Base-by-base conservation (phyloP, 345 rosid species). In the Gossypium bickii region DNA sequence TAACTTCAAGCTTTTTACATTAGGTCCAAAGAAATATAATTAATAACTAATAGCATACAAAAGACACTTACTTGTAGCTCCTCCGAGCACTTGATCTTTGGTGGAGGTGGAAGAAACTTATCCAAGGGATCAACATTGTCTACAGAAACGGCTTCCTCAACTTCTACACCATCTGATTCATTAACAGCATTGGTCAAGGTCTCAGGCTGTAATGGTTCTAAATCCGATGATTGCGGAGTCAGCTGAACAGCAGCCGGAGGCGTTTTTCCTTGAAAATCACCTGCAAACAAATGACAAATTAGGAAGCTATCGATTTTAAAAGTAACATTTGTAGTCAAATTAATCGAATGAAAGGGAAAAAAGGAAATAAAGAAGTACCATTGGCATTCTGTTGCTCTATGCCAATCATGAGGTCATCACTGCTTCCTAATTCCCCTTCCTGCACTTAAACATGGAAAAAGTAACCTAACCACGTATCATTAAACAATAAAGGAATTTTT, bases 11-110 rank as follows among this genome's bases (percentile, higher is more conserved):
- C 0, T 17, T 20, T 16, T 62, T 9, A 34, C 7, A n/a, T n/a
- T 17, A 41, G 7, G 51, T n/a, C 25, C 25, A 38, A 71, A 12
- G 17, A 56, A 3, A n/a, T 18, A 41, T 22, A 12, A 71, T 38
- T 56, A 55, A 27, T 9, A 8, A 61, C 13, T n/a, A 13, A 4
- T 29, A 48, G 27, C 53, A 15, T 38, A n/a, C 43, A 49, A 51
- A 65, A 53, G 52, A 22, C 72, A 78, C 90, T 85, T 81, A 93
- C 99, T 82, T 91, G 98, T 41, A 93, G 83, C 76, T 93, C 97
- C 79, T 84, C 89, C 0, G 98, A 87, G 85, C 94, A 93, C 80
- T 80, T 89, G 17, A 78, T 86, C 70, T 65, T 83, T 12, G 94
- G 94, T 22, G 85, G 86, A 0, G 85, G 85, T 0, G 89, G 94